Evolutionary conservation across 805 yeast genomes (phyloP).

Genomic region (Candida verbasci): DNA sequence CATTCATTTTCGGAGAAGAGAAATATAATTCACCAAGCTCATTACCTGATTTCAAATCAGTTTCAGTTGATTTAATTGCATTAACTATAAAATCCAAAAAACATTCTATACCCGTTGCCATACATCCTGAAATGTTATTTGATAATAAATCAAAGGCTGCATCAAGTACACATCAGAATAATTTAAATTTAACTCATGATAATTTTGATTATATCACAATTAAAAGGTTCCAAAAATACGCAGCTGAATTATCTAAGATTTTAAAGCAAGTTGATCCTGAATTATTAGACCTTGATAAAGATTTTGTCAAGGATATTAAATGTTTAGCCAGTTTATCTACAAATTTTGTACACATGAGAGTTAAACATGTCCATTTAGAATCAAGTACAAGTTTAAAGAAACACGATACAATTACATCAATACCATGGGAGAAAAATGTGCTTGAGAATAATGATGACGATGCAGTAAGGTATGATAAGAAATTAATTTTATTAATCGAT

Average conservation of each 20-base stretch:
- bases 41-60: conserved; percentile 22
- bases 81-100: conserved; percentile 27
- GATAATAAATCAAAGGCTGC: conserved; percentile 20
- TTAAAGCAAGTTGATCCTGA: conserved; percentile 19
- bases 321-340: conserved; percentile 27
- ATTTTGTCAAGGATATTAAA: conserved; percentile 24
- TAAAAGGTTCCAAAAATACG: conserved; percentile 27
- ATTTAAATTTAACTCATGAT: conserved; percentile 13
- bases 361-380: conserved; percentile 15
- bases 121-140: conserved; percentile 33
- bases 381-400: conserved; percentile 5
- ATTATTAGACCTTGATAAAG: conserved; percentile 22
- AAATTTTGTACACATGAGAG: conserved; percentile 23
- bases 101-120: conserved; percentile 30
- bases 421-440: conserved; percentile 17
- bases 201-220: conserved; percentile 29
- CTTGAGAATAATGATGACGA: conserved; percentile 10
- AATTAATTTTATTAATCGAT: conserved; percentile 22
- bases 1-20: conserved; percentile 20
- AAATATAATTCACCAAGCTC: conserved; percentile 7
- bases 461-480: conserved; percentile 15
- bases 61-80: conserved; percentile 27
- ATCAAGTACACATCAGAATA: not conserved
- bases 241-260: conserved; percentile 21
- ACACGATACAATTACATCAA: conserved; percentile 9